These are phyloP conservation scores for Hypoxylon fuscum DNA, from an alignment of 495 filamentous ascomycete genomes.

Conservation along the genomic window DNA sequence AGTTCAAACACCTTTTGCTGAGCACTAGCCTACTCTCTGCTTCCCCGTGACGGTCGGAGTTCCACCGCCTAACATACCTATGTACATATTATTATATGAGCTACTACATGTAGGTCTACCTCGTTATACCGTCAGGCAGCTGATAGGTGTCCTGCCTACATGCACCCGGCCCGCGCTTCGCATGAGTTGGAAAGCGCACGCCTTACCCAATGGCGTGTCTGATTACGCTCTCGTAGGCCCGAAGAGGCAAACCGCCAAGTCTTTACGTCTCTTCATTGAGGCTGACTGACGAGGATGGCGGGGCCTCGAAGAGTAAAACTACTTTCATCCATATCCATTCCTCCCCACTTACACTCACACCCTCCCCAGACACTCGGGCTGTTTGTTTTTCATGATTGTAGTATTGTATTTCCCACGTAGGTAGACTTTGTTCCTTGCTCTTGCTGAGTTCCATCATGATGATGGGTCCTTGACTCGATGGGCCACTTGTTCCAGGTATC, in stretches of 20 bases:
- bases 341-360: conserved; percentile 38
- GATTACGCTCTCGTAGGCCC: conserved; percentile 4
- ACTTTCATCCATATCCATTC: conserved; percentile 23
- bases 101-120: neutral
- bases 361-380: conserved; percentile 41
- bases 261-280: conserved; percentile 34
- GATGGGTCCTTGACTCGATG: conserved; percentile 22
- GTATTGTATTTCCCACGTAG: conserved; percentile 21
- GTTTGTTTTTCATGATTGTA: conserved; percentile 14
- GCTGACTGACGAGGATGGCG: conserved; percentile 39
- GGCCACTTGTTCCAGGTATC: conserved; percentile 15
- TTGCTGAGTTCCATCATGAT: conserved; percentile 14
- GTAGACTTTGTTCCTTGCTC: conserved; percentile 30
- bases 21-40: neutral
- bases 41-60: neutral
- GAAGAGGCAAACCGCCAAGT: conserved; percentile 32
- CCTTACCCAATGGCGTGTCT: conserved; percentile 19
- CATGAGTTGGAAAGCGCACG: conserved; percentile 5
- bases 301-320: conserved; percentile 36
- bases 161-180: conserved; percentile 27
- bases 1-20: conserved; percentile 10
- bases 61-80: conserved; percentile 2
- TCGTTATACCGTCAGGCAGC: conserved; percentile 15
- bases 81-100: neutral
- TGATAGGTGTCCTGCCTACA: conserved; percentile 11